Evolutionary conservation across 768 basidiomycete genomes (phyloP), one percentile per base, ranked within the genome.

Genomic region (Amanita thiersii): DNA sequence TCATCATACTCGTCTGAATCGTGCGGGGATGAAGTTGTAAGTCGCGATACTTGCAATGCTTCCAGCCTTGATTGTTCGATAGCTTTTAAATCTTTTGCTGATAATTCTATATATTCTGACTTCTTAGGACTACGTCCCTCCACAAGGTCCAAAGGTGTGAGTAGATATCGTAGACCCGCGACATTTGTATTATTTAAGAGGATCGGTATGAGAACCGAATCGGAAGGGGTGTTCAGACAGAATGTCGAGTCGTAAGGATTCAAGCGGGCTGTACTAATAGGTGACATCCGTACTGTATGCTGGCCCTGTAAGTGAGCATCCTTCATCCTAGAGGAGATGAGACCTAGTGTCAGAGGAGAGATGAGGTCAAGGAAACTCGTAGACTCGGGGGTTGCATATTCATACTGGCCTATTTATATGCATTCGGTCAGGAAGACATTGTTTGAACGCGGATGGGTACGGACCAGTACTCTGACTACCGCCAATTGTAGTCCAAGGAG

Each of bases 171-270:
- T 38, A 96, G 62, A 39, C 72, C 70, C 9, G 69, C 68, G 3
- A 88, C 73, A n/a, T 70, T 70, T 6, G 93, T 91, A 60, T 94
- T 93, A 65, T 97, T 96, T 58, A 96, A 73, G 33, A 93, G 69
- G 24, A 96, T 62, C 1, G 93, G 93, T 35, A 96, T 64, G 40
- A 89, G 72, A 21, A 86, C 74, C 32, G 66, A 64, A 39, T 70
- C 66, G 5, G 63, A 60, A 7, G 68, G 62, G 14, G 67, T 55
- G 1, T 82, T 66, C 14, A 93, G 68, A 52, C 90, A 94, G 56
- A 81, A 92, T 2, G 77, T 78, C 39, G 77, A 68, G 10, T 63
- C 69, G 45, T 81, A 69, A 8, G 88, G 89, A 51, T 94, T 93
- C 32, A 98, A 68, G 15, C 83, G 81, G 3, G 92, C 93, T 2